Conservation (phyloP, 208 protist genomes). For the Wallacemonas sp. region DNA sequence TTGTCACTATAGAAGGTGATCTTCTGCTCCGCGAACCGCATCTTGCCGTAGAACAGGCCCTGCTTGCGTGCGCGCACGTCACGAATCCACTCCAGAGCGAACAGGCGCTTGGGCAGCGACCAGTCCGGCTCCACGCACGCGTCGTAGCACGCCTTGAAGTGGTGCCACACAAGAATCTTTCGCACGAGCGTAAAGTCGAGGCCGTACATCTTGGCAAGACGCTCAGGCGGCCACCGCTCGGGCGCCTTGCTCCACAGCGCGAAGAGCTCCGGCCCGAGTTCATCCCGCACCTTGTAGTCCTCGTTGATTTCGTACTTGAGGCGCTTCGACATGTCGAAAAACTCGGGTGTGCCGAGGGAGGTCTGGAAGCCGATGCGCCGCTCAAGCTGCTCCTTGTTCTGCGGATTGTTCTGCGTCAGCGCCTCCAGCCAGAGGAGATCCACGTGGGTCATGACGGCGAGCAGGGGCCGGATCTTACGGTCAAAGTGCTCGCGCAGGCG, state of each 20-base stretch:
- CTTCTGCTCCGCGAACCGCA: constrained; percentile 94
- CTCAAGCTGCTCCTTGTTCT: constrained; percentile 88
- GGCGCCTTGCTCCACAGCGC: constrained; percentile 93
- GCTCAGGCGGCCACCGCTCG: constrained; percentile 93
- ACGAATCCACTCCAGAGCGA: constrained; percentile 93
- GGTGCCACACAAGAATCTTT: constrained; percentile 93
- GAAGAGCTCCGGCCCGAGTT: constrained; percentile 93
- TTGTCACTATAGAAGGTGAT: constrained; percentile 94
- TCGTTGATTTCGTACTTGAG: constrained; percentile 94
- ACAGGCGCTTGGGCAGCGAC: constrained; percentile 92
- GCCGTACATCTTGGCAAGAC: constrained; percentile 93
- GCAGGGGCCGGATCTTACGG: constrained; percentile 87
- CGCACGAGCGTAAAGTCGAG: constrained; percentile 92
- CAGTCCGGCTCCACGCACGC: constrained; percentile 93
- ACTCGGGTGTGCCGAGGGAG: constrained; percentile 91
- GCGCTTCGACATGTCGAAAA: constrained; percentile 93
- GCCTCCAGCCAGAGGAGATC: constrained; percentile 92
- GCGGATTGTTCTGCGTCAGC: constrained; percentile 87
- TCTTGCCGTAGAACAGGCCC: constrained; percentile 91
- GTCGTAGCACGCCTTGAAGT: constrained; percentile 95
- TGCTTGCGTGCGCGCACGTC: constrained; percentile 89
- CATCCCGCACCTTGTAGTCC: constrained; percentile 94
- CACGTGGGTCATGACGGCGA: constrained; percentile 92
- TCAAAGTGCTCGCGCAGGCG: constrained; percentile 93
- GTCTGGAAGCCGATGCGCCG: constrained; percentile 90